Evolutionary conservation across 1,139 yeast genomes (phyloP).

Genomic region (Hyphopichia burtonii): DNA sequence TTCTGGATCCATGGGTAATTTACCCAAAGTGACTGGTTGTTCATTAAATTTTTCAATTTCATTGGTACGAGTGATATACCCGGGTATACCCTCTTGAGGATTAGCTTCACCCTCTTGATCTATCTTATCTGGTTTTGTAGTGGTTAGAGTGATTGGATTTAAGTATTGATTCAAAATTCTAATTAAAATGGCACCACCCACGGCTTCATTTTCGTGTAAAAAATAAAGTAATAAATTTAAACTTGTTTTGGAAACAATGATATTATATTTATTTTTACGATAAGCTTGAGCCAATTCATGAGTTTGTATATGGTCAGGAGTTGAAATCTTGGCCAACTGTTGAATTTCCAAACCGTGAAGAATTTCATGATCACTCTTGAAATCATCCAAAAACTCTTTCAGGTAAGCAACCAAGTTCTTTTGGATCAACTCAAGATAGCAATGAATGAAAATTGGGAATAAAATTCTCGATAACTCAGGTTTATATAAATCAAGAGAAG

Average conservation of each 20-base stretch:
- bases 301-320: constrained; percentile 79
- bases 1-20: constrained; percentile 81
- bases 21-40: constrained; percentile 77
- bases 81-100: constrained; percentile 66
- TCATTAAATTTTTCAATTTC: constrained; percentile 62
- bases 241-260: constrained; percentile 80
- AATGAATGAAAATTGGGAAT: constrained; percentile 88
- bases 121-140: constrained; percentile 43
- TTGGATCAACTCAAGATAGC: constrained; percentile 74
- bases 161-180: constrained; percentile 84
- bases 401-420: constrained; percentile 63
- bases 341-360: constrained; percentile 79
- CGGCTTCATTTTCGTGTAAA: constrained; percentile 86
- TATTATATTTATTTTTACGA: constrained; percentile 67
- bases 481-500: constrained; percentile 87
- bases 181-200: constrained; percentile 87
- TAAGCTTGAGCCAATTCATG: constrained; percentile 80
- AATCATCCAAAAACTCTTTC: constrained; percentile 71
- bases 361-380: constrained; percentile 68
- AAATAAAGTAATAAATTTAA: constrained; percentile 81
- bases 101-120: constrained; percentile 48
- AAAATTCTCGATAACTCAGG: constrained; percentile 82
- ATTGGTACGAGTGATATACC: constrained; percentile 47
- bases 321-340: constrained; percentile 68
- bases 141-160: constrained; percentile 60